phyloP scores from a whole-genome alignment of 495 filamentous ascomycete species.

The Achaetomiella virescens region DNA sequence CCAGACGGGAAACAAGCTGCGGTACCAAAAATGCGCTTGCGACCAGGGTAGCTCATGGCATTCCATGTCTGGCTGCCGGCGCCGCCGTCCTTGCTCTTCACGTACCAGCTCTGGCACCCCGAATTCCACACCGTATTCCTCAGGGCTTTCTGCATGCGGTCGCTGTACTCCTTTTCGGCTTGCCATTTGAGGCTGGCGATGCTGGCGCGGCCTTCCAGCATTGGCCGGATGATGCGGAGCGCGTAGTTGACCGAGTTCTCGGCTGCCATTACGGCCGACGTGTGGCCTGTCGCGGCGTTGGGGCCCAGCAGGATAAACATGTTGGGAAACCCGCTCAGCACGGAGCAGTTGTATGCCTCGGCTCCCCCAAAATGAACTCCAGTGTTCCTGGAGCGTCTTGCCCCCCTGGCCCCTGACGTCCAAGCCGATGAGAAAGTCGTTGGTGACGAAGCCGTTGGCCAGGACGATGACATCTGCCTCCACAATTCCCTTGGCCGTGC shows the following conservation, averaged over 20 bases:
- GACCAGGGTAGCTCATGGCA: conserved; percentile 18
- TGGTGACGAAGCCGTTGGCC: conserved; percentile 37
- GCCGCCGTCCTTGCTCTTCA: conserved; percentile 7
- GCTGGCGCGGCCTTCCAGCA: conserved; percentile 30
- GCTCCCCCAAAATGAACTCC: conserved; percentile 31
- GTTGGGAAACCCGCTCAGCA: conserved; percentile 39
- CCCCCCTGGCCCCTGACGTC: conserved; percentile 32
- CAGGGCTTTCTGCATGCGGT: conserved; percentile 23
- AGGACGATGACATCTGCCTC: conserved; percentile 39
- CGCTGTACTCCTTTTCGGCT: conserved; percentile 27
- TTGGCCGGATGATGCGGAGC: conserved; percentile 26
- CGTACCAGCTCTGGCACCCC: conserved; percentile 40
- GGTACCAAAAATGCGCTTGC: conserved; percentile 14
- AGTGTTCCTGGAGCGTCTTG: conserved; percentile 32
- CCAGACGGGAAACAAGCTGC: conserved; percentile 6
- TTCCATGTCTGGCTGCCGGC: conserved; percentile 18
- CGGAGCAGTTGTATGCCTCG: conserved; percentile 34
- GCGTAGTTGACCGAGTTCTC: conserved; percentile 36
- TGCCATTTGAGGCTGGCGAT: conserved; percentile 30
- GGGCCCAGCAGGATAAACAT: conserved; percentile 38
- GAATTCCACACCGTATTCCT: conserved; percentile 26
- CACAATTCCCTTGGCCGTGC: conserved; percentile 22
- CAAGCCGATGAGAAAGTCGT: conserved; percentile 27
- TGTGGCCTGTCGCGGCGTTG: conserved; percentile 40
- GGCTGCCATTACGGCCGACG: conserved; percentile 33